Evolutionary conservation across 2,329 filamentous ascomycete species (phyloP).

Genomic region (Aspergillus novofumigatus): DNA sequence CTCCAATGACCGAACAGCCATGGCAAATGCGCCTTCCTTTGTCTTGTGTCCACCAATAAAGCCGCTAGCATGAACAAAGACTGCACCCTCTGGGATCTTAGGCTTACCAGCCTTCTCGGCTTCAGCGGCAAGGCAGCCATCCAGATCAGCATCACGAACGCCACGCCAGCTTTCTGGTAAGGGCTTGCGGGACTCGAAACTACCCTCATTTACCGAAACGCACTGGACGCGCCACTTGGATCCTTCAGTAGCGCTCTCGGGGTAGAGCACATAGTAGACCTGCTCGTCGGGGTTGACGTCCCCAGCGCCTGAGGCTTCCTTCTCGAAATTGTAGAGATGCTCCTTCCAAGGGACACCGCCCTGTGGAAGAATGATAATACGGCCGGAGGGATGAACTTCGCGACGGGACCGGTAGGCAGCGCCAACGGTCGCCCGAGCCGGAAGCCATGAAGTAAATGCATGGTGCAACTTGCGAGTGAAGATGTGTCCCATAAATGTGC

Average conservation of each 20-base stretch:
- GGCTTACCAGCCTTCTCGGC: conserved; percentile 35
- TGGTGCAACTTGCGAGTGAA: conserved; percentile 78
- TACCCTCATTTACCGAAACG: conserved; percentile 78
- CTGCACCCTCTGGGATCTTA: conserved; percentile 53
- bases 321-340: conserved; percentile 85
- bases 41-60: conserved; percentile 97
- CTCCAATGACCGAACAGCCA: conserved; percentile 57
- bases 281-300: conserved; percentile 46
- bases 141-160: conserved; percentile 79
- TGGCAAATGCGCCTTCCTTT: conserved; percentile 78
- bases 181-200: conserved; percentile 87
- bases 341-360: conserved; percentile 88
- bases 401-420: conserved; percentile 66
- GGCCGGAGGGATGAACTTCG: conserved; percentile 67
- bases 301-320: conserved; percentile 42
- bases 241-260: conserved; percentile 69
- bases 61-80: conserved; percentile 91
- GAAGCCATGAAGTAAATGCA: conserved; percentile 75
- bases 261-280: conserved; percentile 85
- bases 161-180: conserved; percentile 90
- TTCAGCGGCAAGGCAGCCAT: conserved; percentile 49
- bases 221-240: conserved; percentile 92
- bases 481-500: conserved; percentile 79
- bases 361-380: conserved; percentile 76
- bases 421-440: conserved; percentile 74